These are phyloP conservation scores for Talaromyces islandicus DNA, from an alignment of 2,329 filamentous ascomycete genomes.

Conservation along the genomic window DNA sequence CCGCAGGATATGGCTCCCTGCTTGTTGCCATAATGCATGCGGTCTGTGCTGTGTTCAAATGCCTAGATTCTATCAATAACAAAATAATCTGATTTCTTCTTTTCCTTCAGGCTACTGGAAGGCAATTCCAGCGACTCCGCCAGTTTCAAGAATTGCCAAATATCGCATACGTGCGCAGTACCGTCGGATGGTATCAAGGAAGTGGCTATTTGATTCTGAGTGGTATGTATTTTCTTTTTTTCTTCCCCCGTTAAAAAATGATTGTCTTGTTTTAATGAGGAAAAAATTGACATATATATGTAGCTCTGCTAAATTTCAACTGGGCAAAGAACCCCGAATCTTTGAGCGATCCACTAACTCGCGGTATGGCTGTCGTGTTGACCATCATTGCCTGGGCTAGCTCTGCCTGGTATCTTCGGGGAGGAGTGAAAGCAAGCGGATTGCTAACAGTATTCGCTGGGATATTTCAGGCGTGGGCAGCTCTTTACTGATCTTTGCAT, in stretches of 20 bases:
- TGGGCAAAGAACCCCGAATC: not conserved
- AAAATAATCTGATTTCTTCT: not conserved
- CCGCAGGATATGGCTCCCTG: conserved; percentile 8
- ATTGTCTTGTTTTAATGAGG: not conserved
- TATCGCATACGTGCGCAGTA: conserved; percentile 18
- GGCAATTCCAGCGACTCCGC: conserved; percentile 7
- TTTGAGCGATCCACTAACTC: not conserved
- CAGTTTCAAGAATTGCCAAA: conserved; percentile 17
- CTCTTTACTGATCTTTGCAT: not conserved
- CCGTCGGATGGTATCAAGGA: conserved; percentile 17
- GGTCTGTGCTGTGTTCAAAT: not conserved
- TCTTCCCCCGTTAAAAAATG: not conserved
- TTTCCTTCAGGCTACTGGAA: not conserved
- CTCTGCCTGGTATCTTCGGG: not conserved
- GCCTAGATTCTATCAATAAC: not conserved
- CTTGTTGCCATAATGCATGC: conserved; percentile 5
- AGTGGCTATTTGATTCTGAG: not conserved
- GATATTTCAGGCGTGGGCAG: not conserved
- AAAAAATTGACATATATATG: not conserved
- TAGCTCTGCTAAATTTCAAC: not conserved
- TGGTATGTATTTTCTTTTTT: not conserved
- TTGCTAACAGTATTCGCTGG: not conserved
- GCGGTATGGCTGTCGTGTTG: not conserved
- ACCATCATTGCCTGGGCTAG: not conserved
- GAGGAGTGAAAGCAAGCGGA: not conserved